Conservation (phyloP, 208 protist species). For the Leishmania turanica region DNA sequence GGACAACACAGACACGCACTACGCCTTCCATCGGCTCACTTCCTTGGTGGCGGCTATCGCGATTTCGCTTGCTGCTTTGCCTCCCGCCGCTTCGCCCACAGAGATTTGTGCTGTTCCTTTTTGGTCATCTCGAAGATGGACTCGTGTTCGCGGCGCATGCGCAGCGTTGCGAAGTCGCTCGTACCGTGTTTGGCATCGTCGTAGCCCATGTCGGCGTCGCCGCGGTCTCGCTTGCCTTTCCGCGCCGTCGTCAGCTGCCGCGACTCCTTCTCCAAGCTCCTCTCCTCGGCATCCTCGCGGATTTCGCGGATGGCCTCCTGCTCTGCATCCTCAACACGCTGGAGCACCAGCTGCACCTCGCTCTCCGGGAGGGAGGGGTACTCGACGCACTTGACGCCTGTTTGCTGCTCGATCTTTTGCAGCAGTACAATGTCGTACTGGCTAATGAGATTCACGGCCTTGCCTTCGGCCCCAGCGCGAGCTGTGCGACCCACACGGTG, state of each 20-base stretch:
- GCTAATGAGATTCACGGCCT: constrained; percentile 93
- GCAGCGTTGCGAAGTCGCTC: constrained; percentile 82
- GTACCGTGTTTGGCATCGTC: constrained; percentile 85
- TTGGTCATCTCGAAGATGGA: constrained; percentile 90
- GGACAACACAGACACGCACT: not conserved
- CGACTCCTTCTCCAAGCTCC: constrained; percentile 78
- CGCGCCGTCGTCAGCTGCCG: constrained; percentile 65
- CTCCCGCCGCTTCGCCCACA: constrained; percentile 88
- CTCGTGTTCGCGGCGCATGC: constrained; percentile 90
- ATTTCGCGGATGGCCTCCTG: constrained; percentile 91
- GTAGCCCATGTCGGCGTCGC: constrained; percentile 83
- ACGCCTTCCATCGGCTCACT: not conserved
- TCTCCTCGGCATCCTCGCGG: constrained; percentile 83
- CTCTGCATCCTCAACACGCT: constrained; percentile 92
- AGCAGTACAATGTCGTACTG: constrained; percentile 99
- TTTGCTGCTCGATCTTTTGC: constrained; percentile 97
- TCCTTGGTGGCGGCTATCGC: not conserved
- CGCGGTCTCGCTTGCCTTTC: constrained; percentile 81
- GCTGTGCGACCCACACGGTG: constrained; percentile 97
- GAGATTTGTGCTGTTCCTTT: constrained; percentile 84
- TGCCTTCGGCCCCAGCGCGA: constrained; percentile 93
- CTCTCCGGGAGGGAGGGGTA: constrained; percentile 74
- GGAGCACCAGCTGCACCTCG: constrained; percentile 76
- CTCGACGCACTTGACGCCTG: constrained; percentile 93
- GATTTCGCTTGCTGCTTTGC: constrained; percentile 43